Conservation (phyloP, 495 filamentous ascomycete genomes). For the Trichocladium uniseriatum region DNA sequence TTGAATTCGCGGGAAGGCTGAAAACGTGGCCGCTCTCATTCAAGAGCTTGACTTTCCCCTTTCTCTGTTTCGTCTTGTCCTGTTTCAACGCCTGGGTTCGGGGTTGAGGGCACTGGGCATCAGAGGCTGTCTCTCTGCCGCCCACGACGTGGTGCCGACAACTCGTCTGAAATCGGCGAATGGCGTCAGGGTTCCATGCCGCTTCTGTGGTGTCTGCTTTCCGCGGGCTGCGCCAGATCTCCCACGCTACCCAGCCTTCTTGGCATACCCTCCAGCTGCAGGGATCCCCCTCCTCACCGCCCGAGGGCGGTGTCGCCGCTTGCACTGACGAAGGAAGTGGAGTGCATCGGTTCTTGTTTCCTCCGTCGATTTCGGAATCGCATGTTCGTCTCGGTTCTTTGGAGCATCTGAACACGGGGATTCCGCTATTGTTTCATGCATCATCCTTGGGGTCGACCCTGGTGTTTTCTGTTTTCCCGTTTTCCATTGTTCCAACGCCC, state of each 20-base stretch:
- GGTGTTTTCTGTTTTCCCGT: neutral
- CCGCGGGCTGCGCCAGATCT: no score
- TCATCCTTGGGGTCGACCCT: no score
- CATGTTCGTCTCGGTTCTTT: constrained; percentile 2
- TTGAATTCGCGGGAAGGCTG: neutral
- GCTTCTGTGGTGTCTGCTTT: constrained; percentile 46
- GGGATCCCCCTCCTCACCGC: neutral
- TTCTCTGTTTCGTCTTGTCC: neutral
- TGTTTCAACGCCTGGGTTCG: neutral
- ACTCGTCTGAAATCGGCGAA: constrained; percentile 19
- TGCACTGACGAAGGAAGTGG: no score
- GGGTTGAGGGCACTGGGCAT: neutral
- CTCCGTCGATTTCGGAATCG: neutral
- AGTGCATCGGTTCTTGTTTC: no score
- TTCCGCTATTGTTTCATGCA: neutral
- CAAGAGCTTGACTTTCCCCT: neutral
- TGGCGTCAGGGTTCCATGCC: constrained; percentile 49
- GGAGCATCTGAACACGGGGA: neutral
- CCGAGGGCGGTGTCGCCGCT: neutral
- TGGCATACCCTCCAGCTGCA: constrained; percentile 24
- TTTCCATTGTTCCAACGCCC: neutral
- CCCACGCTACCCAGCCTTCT: neutral
- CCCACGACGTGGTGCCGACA: neutral
- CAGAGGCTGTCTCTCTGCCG: neutral
- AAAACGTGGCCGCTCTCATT: neutral